Conservation (phyloP, 306 rosid genomes). For the Fagus sylvatica region DNA sequence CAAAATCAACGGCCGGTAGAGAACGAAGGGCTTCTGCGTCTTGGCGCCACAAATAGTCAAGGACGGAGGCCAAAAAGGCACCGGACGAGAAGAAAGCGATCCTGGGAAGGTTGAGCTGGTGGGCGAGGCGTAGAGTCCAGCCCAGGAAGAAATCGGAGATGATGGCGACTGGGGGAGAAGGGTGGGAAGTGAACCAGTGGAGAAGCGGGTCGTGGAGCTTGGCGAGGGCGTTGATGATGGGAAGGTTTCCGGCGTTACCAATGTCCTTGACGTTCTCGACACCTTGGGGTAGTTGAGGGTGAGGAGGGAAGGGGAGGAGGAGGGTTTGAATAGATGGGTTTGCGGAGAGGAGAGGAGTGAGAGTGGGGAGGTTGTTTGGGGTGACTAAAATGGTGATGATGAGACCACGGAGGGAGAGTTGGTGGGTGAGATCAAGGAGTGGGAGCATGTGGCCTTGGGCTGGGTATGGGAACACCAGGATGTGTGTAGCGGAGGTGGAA, state of each 20-base stretch:
- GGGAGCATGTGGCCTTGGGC: conserved; percentile 74
- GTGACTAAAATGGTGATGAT: conserved; percentile 57
- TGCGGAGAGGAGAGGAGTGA: conserved; percentile 47
- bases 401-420: conserved; percentile 35
- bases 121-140: conserved; percentile 39
- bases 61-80: conserved; percentile 18
- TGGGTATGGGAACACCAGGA: conserved; percentile 66
- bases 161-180: conserved; percentile 50
- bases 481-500: conserved; percentile 26
- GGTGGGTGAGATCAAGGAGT: conserved; percentile 59
- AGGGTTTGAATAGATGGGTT: conserved; percentile 55
- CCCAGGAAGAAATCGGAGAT: conserved; percentile 62
- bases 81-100: conserved; percentile 28
- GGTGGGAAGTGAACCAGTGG: conserved; percentile 48
- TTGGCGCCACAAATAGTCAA: conserved; percentile 21
- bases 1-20: conserved; percentile 12
- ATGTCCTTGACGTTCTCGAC: conserved; percentile 52
- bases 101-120: conserved; percentile 36
- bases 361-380: conserved; percentile 54
- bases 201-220: conserved; percentile 36
- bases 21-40: not conserved
- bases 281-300: conserved; percentile 53
- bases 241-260: conserved; percentile 56
- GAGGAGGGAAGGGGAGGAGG: conserved; percentile 58
- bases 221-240: conserved; percentile 33